Evolutionary conservation across 306 rosid genomes (phyloP), one percentile per base, ranked within the genome.

Genomic region (Pachyrhizus erosus): DNA sequence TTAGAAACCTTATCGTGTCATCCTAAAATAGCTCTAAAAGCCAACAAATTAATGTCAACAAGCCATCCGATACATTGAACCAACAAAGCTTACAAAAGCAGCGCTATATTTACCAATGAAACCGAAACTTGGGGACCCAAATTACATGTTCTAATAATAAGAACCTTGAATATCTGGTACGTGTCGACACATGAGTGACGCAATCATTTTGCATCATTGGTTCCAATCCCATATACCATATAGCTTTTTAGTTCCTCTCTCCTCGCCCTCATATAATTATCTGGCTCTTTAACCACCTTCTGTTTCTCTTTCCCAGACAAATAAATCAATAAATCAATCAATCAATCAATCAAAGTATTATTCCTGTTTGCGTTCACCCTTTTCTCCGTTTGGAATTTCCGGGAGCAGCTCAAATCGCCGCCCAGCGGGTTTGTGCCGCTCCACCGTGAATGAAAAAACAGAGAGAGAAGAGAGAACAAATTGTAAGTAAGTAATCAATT

Each of bases 101-200:
- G 39, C 7, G 39, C 43, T 39, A 39, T 8, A 7, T 39, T 39
- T 39, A 39, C 12, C 39, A 34, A 34, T 6, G 42, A 8, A 37
- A 37, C 42, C 10, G 42, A 7, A 37, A 37, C 1, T 37, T 10
- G 10, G 10, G 42, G 42, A 37, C 42, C 42, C 42, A 7, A 37
- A 37, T 37, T 37, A 34, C 39, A 34, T 34, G 7, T 34, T 34
- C 39, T 8, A 10, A 37, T 37, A 37, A 37, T 8, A 37, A 37
- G 10, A 37, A 37, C 42, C 42, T 6, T 6, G 4, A 39, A 46
- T 46, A 46, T 13, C 0, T 15, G n/a, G 45, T 80, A 89, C 84
- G 90, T 87, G 96, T 86, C 82, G 24, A 18, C 54, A 84, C 75
- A 80, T 2, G 0, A 57, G 49, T 46, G 84, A 60, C 20, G 10